Evolutionary conservation across 352 stramenopile genomes (phyloP).

Genomic region (Discostella stelligera): DNA sequence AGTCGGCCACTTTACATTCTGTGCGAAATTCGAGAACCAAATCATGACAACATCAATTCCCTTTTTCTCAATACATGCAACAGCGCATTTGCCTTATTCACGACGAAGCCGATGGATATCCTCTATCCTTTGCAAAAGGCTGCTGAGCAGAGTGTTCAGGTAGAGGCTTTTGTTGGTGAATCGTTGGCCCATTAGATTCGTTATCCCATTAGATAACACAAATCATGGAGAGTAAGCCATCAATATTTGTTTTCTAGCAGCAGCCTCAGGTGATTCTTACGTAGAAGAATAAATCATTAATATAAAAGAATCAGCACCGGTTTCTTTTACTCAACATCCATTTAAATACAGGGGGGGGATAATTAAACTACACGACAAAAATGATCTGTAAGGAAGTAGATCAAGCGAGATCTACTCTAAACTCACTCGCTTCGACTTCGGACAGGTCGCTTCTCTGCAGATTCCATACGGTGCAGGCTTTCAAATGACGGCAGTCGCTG

Average conservation of each 20-base stretch:
- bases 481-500: constrained; percentile 34
- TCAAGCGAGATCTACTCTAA: background rate
- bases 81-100: constrained; percentile 48
- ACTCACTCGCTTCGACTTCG: background rate
- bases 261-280: too few relatives aligned
- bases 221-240: too few relatives aligned
- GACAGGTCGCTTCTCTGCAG: constrained; percentile 12
- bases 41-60: background rate
- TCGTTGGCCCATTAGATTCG: constrained; percentile 37
- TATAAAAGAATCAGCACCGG: background rate
- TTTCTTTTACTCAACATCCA: background rate
- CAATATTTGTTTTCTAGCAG: too few relatives aligned
- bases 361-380: constrained; percentile 1
- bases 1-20: constrained; percentile 2
- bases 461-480: constrained; percentile 26
- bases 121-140: constrained; percentile 22
- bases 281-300: too few relatives aligned
- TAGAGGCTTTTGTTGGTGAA: constrained; percentile 43
- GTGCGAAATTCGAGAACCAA: background rate
- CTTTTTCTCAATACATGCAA: background rate
- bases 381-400: background rate
- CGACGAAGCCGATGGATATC: constrained; percentile 25
- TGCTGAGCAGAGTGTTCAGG: constrained; percentile 15
- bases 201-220: too few relatives aligned
- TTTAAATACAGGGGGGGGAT: background rate